These are phyloP conservation scores for Metschnikowia matae DNA, from an alignment of 805 yeast species.

Conservation along the genomic window DNA sequence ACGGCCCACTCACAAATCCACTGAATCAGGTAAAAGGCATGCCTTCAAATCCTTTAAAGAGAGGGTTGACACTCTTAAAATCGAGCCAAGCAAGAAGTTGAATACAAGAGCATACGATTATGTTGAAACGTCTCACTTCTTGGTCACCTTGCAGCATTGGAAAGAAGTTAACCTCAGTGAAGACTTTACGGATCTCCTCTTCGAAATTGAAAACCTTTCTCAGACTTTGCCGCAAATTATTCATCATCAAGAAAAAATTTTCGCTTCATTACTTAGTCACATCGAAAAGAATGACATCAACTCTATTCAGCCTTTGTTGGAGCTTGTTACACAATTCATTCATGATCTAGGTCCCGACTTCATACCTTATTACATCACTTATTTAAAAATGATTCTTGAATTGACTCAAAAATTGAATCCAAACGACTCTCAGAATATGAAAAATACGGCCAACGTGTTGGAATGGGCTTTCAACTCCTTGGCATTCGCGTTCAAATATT, in stretches of 20 bases:
- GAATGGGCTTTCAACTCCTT: conserved; percentile 83
- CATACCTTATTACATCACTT: conserved; percentile 56
- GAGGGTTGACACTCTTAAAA: conserved; percentile 75
- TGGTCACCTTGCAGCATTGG: conserved; percentile 82
- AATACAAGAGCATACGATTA: conserved; percentile 61
- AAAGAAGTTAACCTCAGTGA: conserved; percentile 77
- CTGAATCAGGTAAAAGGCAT: conserved; percentile 52
- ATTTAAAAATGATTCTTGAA: conserved; percentile 49
- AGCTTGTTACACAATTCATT: conserved; percentile 73
- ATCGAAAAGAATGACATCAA: conserved; percentile 57
- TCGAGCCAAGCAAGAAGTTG: conserved; percentile 63
- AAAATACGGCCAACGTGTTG: conserved; percentile 56
- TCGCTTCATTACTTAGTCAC: conserved; percentile 41
- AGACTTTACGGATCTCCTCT: conserved; percentile 59
- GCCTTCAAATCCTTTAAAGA: conserved; percentile 77
- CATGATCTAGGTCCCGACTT: conserved; percentile 94
- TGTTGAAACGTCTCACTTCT: conserved; percentile 73
- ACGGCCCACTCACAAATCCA: conserved; percentile 30
- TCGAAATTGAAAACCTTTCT: conserved; percentile 48
- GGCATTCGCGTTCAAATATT: conserved; percentile 86
- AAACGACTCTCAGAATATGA: conserved; percentile 48
- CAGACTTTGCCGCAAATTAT: conserved; percentile 79
- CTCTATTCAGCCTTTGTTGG: conserved; percentile 77
- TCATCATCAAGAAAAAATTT: conserved; percentile 63
- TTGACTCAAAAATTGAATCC: conserved; percentile 39